Evolutionary conservation across 2,329 filamentous ascomycete species (phyloP).

Genomic region (Cryphonectria naterciae): DNA sequence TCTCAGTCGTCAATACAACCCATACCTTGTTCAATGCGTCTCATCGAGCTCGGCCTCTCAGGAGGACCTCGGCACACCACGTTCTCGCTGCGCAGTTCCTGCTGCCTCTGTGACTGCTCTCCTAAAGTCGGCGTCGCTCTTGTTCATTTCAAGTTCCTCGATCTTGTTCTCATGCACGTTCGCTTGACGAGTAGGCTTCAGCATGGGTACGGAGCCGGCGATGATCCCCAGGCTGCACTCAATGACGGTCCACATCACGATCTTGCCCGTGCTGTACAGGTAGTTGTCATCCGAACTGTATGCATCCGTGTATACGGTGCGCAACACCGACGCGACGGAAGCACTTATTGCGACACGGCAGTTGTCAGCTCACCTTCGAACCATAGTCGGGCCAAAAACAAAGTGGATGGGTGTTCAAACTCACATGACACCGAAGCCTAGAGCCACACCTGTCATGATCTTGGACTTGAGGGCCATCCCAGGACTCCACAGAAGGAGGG

Average conservation of each 20-base stretch:
- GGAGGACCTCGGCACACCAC: neutral
- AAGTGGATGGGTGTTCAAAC: neutral
- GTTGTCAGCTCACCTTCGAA: neutral
- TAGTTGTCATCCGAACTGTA: constrained; percentile 27
- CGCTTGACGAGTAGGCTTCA: constrained; percentile 11
- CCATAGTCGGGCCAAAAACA: neutral
- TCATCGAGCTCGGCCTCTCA: neutral
- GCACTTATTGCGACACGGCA: constrained; percentile 16
- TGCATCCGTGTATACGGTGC: constrained; percentile 27
- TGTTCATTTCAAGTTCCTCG: constrained; percentile 26
- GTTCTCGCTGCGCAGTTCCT: neutral
- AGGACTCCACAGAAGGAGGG: constrained; percentile 25
- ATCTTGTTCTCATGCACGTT: constrained; percentile 15
- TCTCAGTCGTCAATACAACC: neutral
- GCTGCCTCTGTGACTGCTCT: constrained; percentile 16
- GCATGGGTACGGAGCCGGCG: constrained; percentile 27
- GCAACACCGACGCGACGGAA: constrained; percentile 24
- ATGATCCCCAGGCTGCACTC: constrained; percentile 28
- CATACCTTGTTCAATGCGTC: neutral
- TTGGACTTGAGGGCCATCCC: constrained; percentile 22
- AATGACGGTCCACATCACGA: constrained; percentile 28
- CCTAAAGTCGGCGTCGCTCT: constrained; percentile 20
- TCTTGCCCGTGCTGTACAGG: constrained; percentile 28
- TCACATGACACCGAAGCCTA: constrained; percentile 26
- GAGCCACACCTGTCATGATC: constrained; percentile 16